Evolutionary conservation across 441 rosid genomes (phyloP).

Genomic region (Hura crepitans): DNA sequence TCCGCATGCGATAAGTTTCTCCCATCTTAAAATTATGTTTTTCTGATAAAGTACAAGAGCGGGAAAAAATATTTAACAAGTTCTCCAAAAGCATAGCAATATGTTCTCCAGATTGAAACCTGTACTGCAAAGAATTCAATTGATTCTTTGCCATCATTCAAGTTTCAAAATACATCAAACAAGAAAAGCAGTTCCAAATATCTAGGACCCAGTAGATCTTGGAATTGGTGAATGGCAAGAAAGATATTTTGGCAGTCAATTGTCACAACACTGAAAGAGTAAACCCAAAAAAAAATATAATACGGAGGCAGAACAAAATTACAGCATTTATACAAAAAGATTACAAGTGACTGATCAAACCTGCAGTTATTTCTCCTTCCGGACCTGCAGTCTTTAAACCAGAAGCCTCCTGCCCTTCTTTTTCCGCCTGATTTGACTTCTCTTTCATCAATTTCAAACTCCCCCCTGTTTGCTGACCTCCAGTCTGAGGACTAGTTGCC

Average conservation of each 20-base stretch:
- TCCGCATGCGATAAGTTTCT: neutral
- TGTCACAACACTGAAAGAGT: neutral
- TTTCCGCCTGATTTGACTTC: constrained; percentile 48
- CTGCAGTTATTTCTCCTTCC: constrained; percentile 96
- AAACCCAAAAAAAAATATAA: neutral
- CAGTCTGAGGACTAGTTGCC: constrained; percentile 93
- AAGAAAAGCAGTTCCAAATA: neutral
- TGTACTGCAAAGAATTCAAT: neutral
- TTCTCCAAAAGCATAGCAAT: neutral
- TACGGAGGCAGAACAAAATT: constrained; percentile 11
- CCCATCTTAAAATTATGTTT: neutral
- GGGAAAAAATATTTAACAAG: neutral
- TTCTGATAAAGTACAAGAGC: neutral
- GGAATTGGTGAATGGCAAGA: neutral
- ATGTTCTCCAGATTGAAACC: neutral
- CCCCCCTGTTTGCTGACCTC: constrained; percentile 68
- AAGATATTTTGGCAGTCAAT: neutral
- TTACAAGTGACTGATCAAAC: constrained; percentile 31
- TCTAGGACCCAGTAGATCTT: neutral
- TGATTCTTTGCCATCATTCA: neutral
- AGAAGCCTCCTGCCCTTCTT: constrained; percentile 74
- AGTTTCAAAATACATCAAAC: neutral
- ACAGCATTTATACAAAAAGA: neutral
- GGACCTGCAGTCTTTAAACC: constrained; percentile 87
- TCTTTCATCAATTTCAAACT: constrained; percentile 88